Conservation (phyloP, 345 rosid genomes). For the Punica granatum region DNA sequence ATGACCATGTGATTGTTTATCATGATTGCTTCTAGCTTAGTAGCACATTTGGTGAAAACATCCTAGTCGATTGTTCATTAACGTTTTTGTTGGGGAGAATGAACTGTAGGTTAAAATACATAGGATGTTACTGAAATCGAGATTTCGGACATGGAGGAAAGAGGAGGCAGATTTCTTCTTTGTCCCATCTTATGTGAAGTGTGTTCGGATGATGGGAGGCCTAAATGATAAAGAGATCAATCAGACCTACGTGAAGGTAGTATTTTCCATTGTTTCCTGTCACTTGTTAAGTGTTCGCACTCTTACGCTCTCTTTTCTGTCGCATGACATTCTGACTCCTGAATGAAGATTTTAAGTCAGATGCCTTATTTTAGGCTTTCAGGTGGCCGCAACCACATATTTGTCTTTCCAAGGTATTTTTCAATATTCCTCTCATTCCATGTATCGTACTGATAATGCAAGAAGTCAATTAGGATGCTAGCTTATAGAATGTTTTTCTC, state of each 20-base stretch:
- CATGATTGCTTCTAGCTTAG: neutral
- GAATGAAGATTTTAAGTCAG: constrained; percentile 66
- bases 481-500: neutral
- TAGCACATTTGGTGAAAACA: neutral
- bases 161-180: constrained; percentile 92
- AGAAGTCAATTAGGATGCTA: neutral
- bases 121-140: constrained; percentile 52
- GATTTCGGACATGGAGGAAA: constrained; percentile 56
- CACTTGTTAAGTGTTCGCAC: neutral
- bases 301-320: neutral
- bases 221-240: constrained; percentile 91
- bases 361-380: constrained; percentile 91
- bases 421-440: neutral
- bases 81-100: neutral
- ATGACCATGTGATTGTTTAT: neutral
- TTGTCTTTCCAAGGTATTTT: constrained; percentile 83
- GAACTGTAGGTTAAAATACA: constrained; percentile 73
- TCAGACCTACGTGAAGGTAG: constrained; percentile 75
- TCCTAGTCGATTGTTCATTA: neutral
- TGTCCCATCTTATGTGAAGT: constrained; percentile 85
- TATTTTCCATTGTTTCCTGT: neutral
- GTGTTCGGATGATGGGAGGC: constrained; percentile 89
- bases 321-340: neutral
- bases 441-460: neutral
- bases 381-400: constrained; percentile 91